A percentile compares a stretch with the other conserved stretches of the same genome.
These are phyloP conservation scores for Zea luxurians DNA, from an alignment of 176 grass and related monocot species.

Conservation along the genomic window DNA sequence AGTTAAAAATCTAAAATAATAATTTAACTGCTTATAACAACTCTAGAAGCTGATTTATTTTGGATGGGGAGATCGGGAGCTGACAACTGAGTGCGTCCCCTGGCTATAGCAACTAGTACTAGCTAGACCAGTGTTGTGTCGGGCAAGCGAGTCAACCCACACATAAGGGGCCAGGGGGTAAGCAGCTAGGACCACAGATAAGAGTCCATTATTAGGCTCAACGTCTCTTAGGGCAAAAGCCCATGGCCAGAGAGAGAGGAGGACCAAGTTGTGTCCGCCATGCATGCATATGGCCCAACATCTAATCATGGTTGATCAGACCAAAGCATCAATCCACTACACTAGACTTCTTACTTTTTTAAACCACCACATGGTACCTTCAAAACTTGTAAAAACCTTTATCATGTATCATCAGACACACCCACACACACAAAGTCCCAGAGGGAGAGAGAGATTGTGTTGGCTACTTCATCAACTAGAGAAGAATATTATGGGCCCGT, in stretches of 20 bases:
- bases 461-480: too few species aligned
- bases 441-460: too few species aligned
- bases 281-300: constrained; percentile 11
- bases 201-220: constrained; percentile 45
- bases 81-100: too few species aligned
- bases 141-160: constrained; percentile 12
- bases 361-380: too few species aligned
- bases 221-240: not conserved
- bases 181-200: not conserved
- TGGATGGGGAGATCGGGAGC: not conserved
- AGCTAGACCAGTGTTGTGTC: too few species aligned
- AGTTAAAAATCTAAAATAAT: not conserved
- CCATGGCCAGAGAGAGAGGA: not conserved
- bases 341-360: not conserved
- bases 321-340: not conserved
- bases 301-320: constrained; percentile 29
- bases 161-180: too few species aligned
- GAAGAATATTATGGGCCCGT: too few species aligned
- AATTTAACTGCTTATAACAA: not conserved
- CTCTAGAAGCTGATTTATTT: not conserved
- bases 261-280: not conserved
- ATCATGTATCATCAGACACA: not conserved
- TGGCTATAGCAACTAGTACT: too few species aligned
- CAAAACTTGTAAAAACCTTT: too few species aligned
- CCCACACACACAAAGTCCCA: too few species aligned